Base-by-base conservation (phyloP, 2,329 filamentous ascomycete genomes). In the Fusarium drepaniforme region DNA sequence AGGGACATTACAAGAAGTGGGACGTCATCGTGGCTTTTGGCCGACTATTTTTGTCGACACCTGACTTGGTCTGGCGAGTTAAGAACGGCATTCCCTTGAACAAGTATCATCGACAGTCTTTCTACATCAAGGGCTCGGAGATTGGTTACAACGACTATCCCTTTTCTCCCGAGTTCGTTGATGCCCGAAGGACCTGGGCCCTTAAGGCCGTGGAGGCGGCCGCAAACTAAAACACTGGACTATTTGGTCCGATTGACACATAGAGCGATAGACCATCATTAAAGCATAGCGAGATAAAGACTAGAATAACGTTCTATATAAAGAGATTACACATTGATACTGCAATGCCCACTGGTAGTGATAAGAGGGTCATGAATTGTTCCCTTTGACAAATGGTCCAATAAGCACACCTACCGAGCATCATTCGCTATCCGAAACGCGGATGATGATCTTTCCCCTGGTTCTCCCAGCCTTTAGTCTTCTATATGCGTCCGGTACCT, bases 21-120 rank as follows among this genome's bases (percentile, higher is more conserved):
- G 74, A 82, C 25, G 76, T 81, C 23, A 64, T 81, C 3, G 64
- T 81, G n/a, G 80, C 73, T 3, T 81, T 81, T n/a, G 80, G 80
- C 0, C 73, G 80, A 18, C 70, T 68, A 8, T 81, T 81, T 28
- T 65, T 81, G 18, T 68, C 80, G 4, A 81, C 81, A 33, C 80
- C 80, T 0, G 80, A 81, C 16, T 63, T 81, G 11, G 79, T 81
- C 1, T 81, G 68, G 65, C 68, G 78, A 13, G 61, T 79, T 18
- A 75, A 79, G 71, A 66, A 80, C 8, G 72, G 73, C 0, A 57
- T 81, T 25, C 64, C 67, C 18, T 30, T 81, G 46, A 71, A 72
- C 15, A 62, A 76, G 7, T 81, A 81, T 23, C 71, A 81, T 57
- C 62, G 79, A 9, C 60, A 62, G 4, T 78, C 79, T 0, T 81